These are phyloP conservation scores for Phoma sp. DNA, from an alignment of 2,329 filamentous ascomycete genomes.

Conservation along the genomic window DNA sequence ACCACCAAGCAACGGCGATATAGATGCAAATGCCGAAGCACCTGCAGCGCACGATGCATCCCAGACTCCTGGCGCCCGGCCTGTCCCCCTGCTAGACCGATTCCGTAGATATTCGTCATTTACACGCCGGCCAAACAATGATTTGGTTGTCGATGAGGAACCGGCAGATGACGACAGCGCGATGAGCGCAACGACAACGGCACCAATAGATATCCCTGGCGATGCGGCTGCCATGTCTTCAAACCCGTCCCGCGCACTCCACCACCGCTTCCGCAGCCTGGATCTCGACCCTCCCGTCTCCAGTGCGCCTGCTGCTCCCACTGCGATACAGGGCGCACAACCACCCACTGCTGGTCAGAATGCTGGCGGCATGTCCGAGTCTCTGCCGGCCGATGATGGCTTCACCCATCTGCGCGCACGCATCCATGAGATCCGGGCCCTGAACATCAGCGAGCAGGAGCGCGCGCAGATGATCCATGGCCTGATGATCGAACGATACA, in stretches of 20 bases:
- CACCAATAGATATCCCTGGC: constrained; percentile 35
- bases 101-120: constrained; percentile 32
- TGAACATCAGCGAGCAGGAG: constrained; percentile 55
- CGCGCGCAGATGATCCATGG: constrained; percentile 58
- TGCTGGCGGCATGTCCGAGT: constrained; percentile 42
- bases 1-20: constrained; percentile 11
- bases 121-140: constrained; percentile 31
- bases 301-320: constrained; percentile 29
- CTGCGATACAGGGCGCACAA: constrained; percentile 20
- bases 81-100: constrained; percentile 23
- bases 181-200: constrained; percentile 19
- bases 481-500: constrained; percentile 59
- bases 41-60: constrained; percentile 18
- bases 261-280: constrained; percentile 36
- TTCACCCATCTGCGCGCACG: constrained; percentile 57
- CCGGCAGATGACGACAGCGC: constrained; percentile 25
- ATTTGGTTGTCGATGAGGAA: constrained; percentile 35
- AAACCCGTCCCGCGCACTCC: constrained; percentile 38
- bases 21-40: constrained; percentile 13
- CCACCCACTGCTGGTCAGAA: constrained; percentile 25
- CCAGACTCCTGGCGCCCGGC: constrained; percentile 12
- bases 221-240: constrained; percentile 37
- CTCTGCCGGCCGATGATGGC: constrained; percentile 59
- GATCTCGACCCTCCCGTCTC: constrained; percentile 33
- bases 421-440: constrained; percentile 56